Evolutionary conservation across 1,139 yeast species (phyloP).

Genomic region (Candida sp.): DNA sequence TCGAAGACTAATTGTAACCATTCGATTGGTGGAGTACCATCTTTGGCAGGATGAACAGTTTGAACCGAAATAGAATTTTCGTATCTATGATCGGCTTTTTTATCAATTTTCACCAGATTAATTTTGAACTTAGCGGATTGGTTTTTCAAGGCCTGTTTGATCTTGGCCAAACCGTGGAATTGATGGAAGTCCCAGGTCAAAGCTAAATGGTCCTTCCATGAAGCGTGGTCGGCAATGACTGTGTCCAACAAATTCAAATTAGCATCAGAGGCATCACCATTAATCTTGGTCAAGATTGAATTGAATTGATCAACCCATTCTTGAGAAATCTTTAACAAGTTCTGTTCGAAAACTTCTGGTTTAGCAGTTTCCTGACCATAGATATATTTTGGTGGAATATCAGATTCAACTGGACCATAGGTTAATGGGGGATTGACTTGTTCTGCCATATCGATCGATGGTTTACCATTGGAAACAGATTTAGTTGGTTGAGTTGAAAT

Average conservation of each 20-base stretch:
- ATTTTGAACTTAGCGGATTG: conserved; percentile 15
- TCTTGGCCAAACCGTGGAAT: conserved; percentile 22
- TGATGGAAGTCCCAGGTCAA: conserved; percentile 27
- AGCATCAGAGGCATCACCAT: conserved; percentile 3
- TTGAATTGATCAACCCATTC: conserved; percentile 28
- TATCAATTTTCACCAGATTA: conserved; percentile 20
- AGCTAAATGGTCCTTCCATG: conserved; percentile 34
- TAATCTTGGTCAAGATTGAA: conserved; percentile 9
- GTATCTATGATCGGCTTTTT: conserved; percentile 19
- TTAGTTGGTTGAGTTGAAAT: not conserved
- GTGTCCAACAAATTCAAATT: conserved; percentile 10
- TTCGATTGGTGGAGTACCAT: conserved; percentile 20
- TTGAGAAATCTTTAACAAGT: conserved; percentile 15
- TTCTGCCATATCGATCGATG: conserved; percentile 12
- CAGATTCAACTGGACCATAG: conserved; percentile 17
- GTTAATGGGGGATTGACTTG: conserved; percentile 21
- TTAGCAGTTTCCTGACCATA: conserved; percentile 21
- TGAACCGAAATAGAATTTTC: conserved; percentile 21
- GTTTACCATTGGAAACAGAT: conserved; percentile 2
- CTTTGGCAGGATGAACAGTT: conserved; percentile 20
- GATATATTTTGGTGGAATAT: conserved; percentile 22
- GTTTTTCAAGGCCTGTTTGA: conserved; percentile 11
- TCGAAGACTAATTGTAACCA: conserved; percentile 29
- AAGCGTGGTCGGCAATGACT: conserved; percentile 20
- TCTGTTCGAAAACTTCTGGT: conserved; percentile 17